Evolutionary conservation across 441 rosid genomes (phyloP).

Genomic region (Euphorbia celastroides): DNA sequence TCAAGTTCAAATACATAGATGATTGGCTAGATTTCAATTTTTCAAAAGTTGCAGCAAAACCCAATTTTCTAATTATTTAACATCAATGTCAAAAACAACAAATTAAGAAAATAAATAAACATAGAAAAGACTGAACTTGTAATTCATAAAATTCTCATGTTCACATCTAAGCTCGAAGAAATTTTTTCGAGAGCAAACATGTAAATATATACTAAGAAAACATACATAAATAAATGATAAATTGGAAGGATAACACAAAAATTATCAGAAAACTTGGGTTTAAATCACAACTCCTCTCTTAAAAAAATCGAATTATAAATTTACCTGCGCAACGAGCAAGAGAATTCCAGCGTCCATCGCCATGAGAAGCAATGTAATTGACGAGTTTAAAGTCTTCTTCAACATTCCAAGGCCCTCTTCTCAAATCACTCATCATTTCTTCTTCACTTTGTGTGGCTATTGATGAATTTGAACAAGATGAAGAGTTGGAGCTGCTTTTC

Average conservation of each 20-base stretch:
- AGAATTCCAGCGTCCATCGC: slow-evolving; percentile 71
- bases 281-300: no score
- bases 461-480: slow-evolving; percentile 16
- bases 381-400: slow-evolving; percentile 70
- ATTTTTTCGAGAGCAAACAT: no score
- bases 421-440: slow-evolving; percentile 41
- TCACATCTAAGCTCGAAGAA: no score
- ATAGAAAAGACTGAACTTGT: not conserved
- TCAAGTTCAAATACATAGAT: not conserved
- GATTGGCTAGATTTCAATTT: not conserved
- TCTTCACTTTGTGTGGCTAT: slow-evolving; percentile 38
- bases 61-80: not conserved
- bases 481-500: slow-evolving; percentile 20
- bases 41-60: slow-evolving; percentile 1
- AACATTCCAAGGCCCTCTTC: slow-evolving; percentile 76
- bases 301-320: no score
- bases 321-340: slow-evolving; percentile 57
- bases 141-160: no score
- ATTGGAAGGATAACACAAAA: no score
- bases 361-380: slow-evolving; percentile 44
- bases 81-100: not conserved
- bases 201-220: no score
- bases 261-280: no score
- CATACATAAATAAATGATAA: no score
- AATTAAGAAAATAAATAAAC: not conserved